Conservation (phyloP, 2,329 filamentous ascomycete genomes). For the Xylaria arbuscula region DNA sequence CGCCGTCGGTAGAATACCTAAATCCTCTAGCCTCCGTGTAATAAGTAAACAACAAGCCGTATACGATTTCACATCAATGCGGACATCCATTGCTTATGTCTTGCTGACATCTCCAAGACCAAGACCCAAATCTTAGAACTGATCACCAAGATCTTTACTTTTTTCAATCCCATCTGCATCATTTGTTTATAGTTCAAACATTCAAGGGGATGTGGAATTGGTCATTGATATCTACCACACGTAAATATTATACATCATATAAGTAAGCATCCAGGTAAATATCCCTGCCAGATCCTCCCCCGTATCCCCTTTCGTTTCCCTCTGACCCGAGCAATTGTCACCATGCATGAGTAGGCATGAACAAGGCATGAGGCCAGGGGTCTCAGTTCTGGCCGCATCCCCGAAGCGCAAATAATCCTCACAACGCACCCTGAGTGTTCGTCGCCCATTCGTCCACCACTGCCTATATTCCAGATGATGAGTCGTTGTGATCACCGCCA, state of each 20-base stretch:
- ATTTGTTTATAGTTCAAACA: neutral
- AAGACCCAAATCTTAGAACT: neutral
- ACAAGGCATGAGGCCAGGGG: neutral
- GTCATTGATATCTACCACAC: neutral
- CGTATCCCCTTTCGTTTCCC: neutral
- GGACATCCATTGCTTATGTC: neutral
- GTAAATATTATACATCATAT: neutral
- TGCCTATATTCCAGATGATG: no score
- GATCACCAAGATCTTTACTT: neutral
- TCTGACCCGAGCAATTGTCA: neutral
- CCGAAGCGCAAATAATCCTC: neutral
- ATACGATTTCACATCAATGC: neutral
- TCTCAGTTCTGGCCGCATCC: neutral
- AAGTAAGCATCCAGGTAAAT: neutral
- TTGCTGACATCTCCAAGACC: neutral
- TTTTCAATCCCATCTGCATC: no score
- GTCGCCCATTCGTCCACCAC: neutral
- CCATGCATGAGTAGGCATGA: neutral
- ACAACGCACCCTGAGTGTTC: no score
- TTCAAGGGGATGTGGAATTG: neutral
- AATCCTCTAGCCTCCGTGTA: no score
- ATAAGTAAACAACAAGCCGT: neutral
- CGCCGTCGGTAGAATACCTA: no score
- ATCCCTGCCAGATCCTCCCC: neutral
- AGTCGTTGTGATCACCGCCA: no score